Conservation (phyloP, 2,329 filamentous ascomycete genomes). For the Orbilia brochopaga region DNA sequence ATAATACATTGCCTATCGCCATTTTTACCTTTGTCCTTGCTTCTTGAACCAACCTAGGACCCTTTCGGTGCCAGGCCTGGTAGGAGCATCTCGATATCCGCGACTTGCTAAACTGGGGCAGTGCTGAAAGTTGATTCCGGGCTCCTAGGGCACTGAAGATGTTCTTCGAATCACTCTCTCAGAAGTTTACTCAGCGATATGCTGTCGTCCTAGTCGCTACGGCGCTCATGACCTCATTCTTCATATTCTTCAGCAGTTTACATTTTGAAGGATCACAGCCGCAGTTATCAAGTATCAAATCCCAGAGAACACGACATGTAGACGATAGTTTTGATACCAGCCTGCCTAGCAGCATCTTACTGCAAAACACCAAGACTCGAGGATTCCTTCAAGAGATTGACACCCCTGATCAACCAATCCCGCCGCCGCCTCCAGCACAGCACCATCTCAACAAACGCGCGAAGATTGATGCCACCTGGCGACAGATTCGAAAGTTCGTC, state of each 20-base stretch:
- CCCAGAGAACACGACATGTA: neutral
- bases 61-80: too few species aligned
- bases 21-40: too few species aligned
- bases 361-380: neutral
- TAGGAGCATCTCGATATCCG: too few species aligned
- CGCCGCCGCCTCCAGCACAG: neutral
- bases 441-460: slow-evolving; percentile 19
- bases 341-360: neutral
- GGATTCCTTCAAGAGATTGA: neutral
- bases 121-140: neutral
- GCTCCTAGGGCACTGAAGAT: slow-evolving; percentile 3
- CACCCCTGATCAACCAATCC: neutral
- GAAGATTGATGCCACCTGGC: slow-evolving; percentile 15
- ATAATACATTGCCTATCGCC: too few species aligned
- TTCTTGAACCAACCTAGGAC: too few species aligned
- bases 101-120: neutral
- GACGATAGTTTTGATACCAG: too few species aligned
- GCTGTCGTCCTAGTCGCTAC: slow-evolving; percentile 1
- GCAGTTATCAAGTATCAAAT: neutral
- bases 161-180: slow-evolving; percentile 11
- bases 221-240: slow-evolving; percentile 2
- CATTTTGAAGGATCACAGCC: neutral
- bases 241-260: slow-evolving; percentile 8
- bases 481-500: slow-evolving; percentile 16
- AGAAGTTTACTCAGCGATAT: slow-evolving; percentile 3